Evolutionary conservation across 192 early-diverging fungal species (phyloP), one percentile per base, ranked within the genome.

Genomic region (Gryganskiella cystojenkinii): DNA sequence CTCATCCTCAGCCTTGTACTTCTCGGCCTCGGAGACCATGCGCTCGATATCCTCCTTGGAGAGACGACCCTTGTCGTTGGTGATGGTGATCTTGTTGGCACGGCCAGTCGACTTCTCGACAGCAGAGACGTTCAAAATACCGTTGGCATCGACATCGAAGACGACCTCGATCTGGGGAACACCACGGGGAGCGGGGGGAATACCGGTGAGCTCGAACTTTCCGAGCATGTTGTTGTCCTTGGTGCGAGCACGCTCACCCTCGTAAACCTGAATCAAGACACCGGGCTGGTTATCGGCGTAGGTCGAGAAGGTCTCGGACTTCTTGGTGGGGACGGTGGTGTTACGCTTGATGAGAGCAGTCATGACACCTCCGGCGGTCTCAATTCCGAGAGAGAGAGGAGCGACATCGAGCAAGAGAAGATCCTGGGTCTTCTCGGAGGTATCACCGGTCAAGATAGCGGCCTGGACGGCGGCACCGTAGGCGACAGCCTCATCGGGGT

Each of bases 401-500:
- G 96, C 93, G 56, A 97, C 95, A 80, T 99, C 97, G 82, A 98
- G 88, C 64, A 99, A 85, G 55, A 98, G 89, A 79, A 99, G 84
- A 70, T 95, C 95, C 80, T 95, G 93, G 70, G 95, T 95, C 90
- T 96, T 98, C 85, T 96, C 94, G 56, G 96, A 97, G 55, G 93
- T 95, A 80, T 95, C 95, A 79, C 97, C 97, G 51, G 95, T 92
- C 71, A 99, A 87, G 70, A 99, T 98, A 59, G 95, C 95, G 62
- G 95, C 97, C 88, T 97, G 97, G 80, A 98, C 96, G 79, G 96
- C 95, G 58, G 97, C 97, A 87, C 97, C 97, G 81, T 96, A 98
- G 71, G 97, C 97, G 67, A 98, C 97, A 60, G 96, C 96, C 86
- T 99, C 96, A 86, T 99, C 96, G 71, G 96, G 97, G 92, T 99